Evolutionary conservation across 148 eudicot species (phyloP), one percentile per base, ranked within the genome.

Genomic region (Chenopodium album): DNA sequence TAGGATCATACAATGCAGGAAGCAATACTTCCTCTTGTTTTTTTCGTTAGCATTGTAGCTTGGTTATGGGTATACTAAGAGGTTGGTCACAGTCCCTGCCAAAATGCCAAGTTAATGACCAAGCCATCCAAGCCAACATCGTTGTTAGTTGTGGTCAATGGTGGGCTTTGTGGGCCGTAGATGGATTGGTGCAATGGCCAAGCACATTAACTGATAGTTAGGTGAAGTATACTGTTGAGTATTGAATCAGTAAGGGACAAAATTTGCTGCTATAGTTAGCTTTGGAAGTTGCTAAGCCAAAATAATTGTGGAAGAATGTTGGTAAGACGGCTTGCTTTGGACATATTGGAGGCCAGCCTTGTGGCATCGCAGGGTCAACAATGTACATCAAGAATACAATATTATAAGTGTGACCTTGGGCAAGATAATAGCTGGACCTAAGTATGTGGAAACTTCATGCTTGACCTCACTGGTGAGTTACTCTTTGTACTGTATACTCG

Each of bases 111-210:
- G 81, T 85, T 92, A 22, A 88, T 90, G 2, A 90, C 85, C 87
- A 92, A 83, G 5, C 95, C 92, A 71, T 89, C 93, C 17, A 89
- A 34, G 31, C 93, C 93, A 71, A 92, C 89, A 63, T 92, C 89
- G 59, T 66, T 52, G 83, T 92, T 90, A 29, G 95, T 93, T 1
- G 90, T 85, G 1, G 89, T 80, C 56, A 90, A 76, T 5, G 94
- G 89, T 22, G 91, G 88, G 73, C 68, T 75, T 74, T 90, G 91
- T 63, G 95, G 95, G 8, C 95, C 93, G 80, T 85, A 86, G 8
- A 90, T 84, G 66, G 92, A 92, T 79, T 90, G 87, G 75, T 88
- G 89, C 78, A 88, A 91, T 1, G 93, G 93, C 93, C 91, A 90
- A 1, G 93, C 90, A 59, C 94, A 90, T 67, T 88, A 13, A 48